Evolutionary conservation across 2,329 filamentous ascomycete genomes (phyloP).

Genomic region (Talaromyces atroroseus): DNA sequence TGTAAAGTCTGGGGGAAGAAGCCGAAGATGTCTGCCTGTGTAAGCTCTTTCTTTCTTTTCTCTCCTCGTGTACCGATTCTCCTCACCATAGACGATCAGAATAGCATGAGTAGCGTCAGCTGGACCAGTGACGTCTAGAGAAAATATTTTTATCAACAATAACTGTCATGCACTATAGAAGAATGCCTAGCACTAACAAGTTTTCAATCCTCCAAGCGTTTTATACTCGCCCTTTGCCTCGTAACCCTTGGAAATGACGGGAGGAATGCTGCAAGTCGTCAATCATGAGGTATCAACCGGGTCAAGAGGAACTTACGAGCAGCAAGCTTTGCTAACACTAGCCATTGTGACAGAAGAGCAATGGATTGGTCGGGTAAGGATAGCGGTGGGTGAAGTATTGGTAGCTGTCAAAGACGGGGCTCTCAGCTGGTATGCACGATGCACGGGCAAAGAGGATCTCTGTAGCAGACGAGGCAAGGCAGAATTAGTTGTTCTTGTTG

Average conservation of each 20-base stretch:
- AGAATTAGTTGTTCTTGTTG: neutral
- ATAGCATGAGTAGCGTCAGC: constrained; percentile 53
- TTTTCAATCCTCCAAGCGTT: constrained; percentile 57
- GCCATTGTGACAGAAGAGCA: constrained; percentile 29
- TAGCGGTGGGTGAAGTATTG: neutral
- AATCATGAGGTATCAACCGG: constrained; percentile 6
- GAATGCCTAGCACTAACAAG: constrained; percentile 39
- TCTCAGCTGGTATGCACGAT: neutral
- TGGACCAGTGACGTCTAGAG: constrained; percentile 51
- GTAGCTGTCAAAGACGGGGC: neutral
- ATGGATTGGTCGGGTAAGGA: constrained; percentile 12
- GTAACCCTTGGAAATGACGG: constrained; percentile 43
- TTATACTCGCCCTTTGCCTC: constrained; percentile 55
- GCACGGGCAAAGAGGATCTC: neutral
- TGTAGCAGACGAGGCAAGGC: neutral
- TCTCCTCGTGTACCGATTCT: neutral
- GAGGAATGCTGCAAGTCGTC: constrained; percentile 31
- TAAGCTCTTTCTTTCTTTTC: constrained; percentile 13
- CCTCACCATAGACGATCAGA: constrained; percentile 48
- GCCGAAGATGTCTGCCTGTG: constrained; percentile 54
- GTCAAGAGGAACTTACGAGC: constrained; percentile 28
- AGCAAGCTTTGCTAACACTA: constrained; percentile 41
- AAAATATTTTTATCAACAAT: neutral
- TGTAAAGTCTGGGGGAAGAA: constrained; percentile 60
- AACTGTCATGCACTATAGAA: neutral